Evolutionary conservation across 2,329 filamentous ascomycete species (phyloP).

Genomic region (Eutypella sp.): DNA sequence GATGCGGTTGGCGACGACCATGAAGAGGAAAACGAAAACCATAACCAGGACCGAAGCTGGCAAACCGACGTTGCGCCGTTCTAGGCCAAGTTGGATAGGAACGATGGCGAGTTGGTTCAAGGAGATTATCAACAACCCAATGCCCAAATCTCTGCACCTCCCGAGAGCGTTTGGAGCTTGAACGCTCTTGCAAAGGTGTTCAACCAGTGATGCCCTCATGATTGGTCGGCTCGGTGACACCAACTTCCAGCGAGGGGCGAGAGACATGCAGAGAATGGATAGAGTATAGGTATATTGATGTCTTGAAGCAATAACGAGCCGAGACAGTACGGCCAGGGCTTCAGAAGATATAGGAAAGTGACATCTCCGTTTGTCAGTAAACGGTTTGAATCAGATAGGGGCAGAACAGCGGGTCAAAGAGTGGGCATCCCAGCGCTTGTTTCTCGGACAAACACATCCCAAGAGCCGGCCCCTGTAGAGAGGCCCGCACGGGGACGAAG

Average conservation of each 20-base stretch:
- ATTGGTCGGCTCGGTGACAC: slow-evolving; percentile 10
- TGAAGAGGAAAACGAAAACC: slow-evolving; percentile 16
- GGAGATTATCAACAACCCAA: slow-evolving; percentile 20
- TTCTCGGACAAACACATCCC: slow-evolving; percentile 7
- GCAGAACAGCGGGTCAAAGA: slow-evolving; percentile 1
- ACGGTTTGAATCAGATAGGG: slow-evolving; percentile 5
- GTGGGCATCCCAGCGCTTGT: background rate
- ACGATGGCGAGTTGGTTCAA: slow-evolving; percentile 20
- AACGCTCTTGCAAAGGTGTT: slow-evolving; percentile 19
- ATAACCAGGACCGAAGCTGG: slow-evolving; percentile 28
- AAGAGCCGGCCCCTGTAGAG: slow-evolving; percentile 10
- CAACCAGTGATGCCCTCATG: slow-evolving; percentile 10
- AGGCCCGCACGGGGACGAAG: slow-evolving; percentile 1
- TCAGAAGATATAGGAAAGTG: slow-evolving; percentile 6
- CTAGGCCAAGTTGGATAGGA: slow-evolving; percentile 21
- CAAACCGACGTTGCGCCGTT: slow-evolving; percentile 19
- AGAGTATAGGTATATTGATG: slow-evolving; percentile 7
- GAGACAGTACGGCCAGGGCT: slow-evolving; percentile 11
- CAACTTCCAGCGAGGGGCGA: slow-evolving; percentile 8
- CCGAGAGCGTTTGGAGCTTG: slow-evolving; percentile 15
- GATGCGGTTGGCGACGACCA: slow-evolving; percentile 19
- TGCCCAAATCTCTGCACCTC: slow-evolving; percentile 20
- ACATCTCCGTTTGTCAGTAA: slow-evolving; percentile 13
- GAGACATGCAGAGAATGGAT: slow-evolving; percentile 18
- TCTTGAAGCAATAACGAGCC: slow-evolving; percentile 17